These are phyloP conservation scores for Polyplosphaeria fusca DNA, from an alignment of 495 filamentous ascomycete genomes.

Conservation along the genomic window DNA sequence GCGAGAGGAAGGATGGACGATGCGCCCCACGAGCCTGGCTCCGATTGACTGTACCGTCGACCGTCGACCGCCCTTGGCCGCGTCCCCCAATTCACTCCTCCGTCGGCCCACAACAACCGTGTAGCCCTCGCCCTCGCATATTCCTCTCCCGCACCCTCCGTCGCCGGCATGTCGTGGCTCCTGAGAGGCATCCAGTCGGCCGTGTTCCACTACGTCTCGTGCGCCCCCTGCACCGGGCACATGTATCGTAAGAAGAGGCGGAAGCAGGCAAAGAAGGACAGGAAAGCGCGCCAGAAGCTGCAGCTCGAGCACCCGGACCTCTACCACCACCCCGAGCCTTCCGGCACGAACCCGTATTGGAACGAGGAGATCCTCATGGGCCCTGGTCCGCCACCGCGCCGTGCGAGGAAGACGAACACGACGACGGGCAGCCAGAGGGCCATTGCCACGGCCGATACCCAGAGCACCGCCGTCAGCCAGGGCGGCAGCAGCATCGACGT, in stretches of 20 bases:
- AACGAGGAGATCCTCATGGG: slow-evolving; percentile 76
- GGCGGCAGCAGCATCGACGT: slow-evolving; percentile 30
- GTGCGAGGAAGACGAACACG: slow-evolving; percentile 53
- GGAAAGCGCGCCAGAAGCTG: slow-evolving; percentile 57
- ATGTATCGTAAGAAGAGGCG: slow-evolving; percentile 61
- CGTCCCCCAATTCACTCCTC: not conserved
- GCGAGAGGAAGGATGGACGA: slow-evolving; percentile 1
- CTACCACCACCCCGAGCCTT: slow-evolving; percentile 77
- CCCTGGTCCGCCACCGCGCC: slow-evolving; percentile 65
- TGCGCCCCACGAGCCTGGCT: slow-evolving; percentile 1
- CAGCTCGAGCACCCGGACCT: slow-evolving; percentile 65
- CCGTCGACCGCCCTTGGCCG: not conserved
- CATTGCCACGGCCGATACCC: slow-evolving; percentile 44
- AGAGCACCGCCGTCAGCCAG: slow-evolving; percentile 28
- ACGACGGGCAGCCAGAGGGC: slow-evolving; percentile 52
- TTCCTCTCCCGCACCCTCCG: not conserved
- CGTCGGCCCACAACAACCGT: not conserved
- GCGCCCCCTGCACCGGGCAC: slow-evolving; percentile 71
- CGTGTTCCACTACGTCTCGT: slow-evolving; percentile 81
- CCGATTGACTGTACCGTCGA: slow-evolving; percentile 7
- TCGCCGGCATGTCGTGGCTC: slow-evolving; percentile 29
- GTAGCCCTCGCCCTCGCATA: not conserved
- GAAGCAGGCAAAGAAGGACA: slow-evolving; percentile 59
- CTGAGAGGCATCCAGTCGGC: slow-evolving; percentile 63
- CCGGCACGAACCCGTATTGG: slow-evolving; percentile 84